phyloP scores from a whole-genome alignment of 176 grass and related monocot species.

The barley (Hordeum vulgare) region DNA sequence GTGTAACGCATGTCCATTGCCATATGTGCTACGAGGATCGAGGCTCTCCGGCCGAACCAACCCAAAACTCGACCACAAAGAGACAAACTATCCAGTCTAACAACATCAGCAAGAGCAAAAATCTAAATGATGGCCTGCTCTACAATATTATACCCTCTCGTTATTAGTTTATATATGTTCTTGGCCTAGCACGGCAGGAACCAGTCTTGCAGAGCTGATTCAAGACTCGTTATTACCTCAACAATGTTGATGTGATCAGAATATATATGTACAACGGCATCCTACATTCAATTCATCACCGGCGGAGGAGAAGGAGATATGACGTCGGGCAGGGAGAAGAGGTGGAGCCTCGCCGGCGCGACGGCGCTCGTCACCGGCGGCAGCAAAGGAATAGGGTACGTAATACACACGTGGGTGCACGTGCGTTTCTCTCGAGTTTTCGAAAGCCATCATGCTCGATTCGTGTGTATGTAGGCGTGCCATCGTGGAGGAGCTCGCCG shows the following conservation, averaged over 20 bases:
- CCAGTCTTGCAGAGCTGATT: too few species aligned
- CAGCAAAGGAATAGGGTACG: not conserved
- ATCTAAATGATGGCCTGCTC: too few species aligned
- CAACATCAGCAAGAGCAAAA: too few species aligned
- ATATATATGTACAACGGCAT: not conserved
- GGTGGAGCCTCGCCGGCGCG: not conserved
- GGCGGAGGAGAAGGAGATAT: not conserved
- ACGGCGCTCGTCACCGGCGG: not conserved
- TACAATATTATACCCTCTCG: too few species aligned
- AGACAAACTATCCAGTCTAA: too few species aligned
- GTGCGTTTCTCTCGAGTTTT: not conserved
- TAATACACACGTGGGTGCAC: too few species aligned
- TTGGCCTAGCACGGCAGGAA: not conserved
- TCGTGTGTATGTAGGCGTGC: not conserved
- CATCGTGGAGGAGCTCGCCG: constrained; percentile 34
- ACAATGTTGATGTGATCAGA: not conserved
- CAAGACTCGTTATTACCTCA: too few species aligned
- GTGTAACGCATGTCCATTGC: too few species aligned
- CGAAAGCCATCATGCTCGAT: not conserved
- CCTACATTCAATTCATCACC: not conserved
- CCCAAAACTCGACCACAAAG: too few species aligned
- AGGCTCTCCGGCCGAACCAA: too few species aligned
- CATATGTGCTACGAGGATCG: too few species aligned
- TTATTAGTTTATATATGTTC: not conserved
- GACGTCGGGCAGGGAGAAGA: not conserved